Evolutionary conservation across 73 alveolate genomes (phyloP), one percentile per base, ranked within the genome.

Genomic region (Urostyla sp.): DNA sequence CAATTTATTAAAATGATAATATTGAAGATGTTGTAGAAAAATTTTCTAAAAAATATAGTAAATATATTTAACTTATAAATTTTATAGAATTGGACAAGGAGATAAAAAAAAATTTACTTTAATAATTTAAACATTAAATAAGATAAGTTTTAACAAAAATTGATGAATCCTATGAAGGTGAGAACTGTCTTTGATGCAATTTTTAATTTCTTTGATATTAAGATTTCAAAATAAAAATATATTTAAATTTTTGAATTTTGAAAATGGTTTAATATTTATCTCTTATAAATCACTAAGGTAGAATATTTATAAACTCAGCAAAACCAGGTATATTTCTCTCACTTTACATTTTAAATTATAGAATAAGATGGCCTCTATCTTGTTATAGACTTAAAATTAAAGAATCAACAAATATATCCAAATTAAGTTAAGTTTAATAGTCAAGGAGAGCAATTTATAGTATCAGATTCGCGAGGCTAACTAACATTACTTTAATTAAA

Each of bases 401-500:
- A 63, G 27, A 38, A 5, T 20, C 37, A 63, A 30, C 11, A 57
- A 11, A 21, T 43, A 43, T 23, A 63, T 15, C 79, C 85, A 31
- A 73, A 52, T 20, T 46, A 73, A 32, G 56, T 35, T 8, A 46
- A 11, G 46, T 73, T 73, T 34, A 73, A 73, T 43, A 13, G 37
- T 6, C 28, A 20, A 10, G 85, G 85, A 2, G 85, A 73, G 32
- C 23, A 73, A 24, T 73, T 73, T 52, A 26, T 73, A 10, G 35
- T 32, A 6, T 16, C 75, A 24, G 85, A 73, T 51, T 51, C 74
- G 35, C 44, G 74, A 15, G 85, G 85, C 26, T 21, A 73, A 48
- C 61, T 53, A 6, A 48, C 69, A 15, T n/a, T 34, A 8, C 53
- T 73, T 28, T 27, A 73, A 15, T 23, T 73, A n/a, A 26, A 54